Evolutionary conservation across 1,139 yeast genomes (phyloP), one percentile per base, ranked within the genome.

Genomic region (Yamadazyma triangularis): DNA sequence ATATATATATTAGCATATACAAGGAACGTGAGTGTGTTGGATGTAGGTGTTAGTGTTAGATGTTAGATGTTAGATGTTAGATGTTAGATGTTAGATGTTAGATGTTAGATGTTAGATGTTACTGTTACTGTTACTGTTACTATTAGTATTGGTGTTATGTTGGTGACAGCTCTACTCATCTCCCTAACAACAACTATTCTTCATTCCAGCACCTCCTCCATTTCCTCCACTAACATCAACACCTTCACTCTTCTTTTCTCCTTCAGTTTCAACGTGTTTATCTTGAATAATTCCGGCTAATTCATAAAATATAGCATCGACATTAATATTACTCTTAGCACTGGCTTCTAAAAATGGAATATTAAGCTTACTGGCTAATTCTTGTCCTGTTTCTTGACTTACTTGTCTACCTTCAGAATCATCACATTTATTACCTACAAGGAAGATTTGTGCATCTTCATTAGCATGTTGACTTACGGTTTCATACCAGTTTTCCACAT

Each of bases 391-490:
- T 51, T 89, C 95, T 39, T 75, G 71, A 18, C 89, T 70, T 11
- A 91, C 93, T 35, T 79, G 85, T 58, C 81, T 69, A 39, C 76
- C 65, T 56, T 66, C 96, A 62, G 60, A 85, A 58, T 85, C 89
- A 52, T 91, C 98, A 54, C 86, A 81, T 69, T 91, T 91, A 70
- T 91, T 91, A 43, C 96, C 98, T 20, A 91, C 96, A 43, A 91
- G 71, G 52, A 91, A 82, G 53, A 89, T 73, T 57, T 87, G 95
- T 13, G 96, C 96, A 50, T 88, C 95, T 47, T 88, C 96, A 50
- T 83, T 84, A 27, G 98, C 97, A 51, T 93, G 96, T 57, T 88
- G 96, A 54, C 88, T 85, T 27, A 91, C 96, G 21, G 96, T 89
- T 49, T 84, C 79, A 64, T 76, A 85, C 98, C 98, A 91, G 48